These are phyloP conservation scores for Euphorbia schlechtendalii DNA, from an alignment of 441 rosid genomes.

Conservation along the genomic window DNA sequence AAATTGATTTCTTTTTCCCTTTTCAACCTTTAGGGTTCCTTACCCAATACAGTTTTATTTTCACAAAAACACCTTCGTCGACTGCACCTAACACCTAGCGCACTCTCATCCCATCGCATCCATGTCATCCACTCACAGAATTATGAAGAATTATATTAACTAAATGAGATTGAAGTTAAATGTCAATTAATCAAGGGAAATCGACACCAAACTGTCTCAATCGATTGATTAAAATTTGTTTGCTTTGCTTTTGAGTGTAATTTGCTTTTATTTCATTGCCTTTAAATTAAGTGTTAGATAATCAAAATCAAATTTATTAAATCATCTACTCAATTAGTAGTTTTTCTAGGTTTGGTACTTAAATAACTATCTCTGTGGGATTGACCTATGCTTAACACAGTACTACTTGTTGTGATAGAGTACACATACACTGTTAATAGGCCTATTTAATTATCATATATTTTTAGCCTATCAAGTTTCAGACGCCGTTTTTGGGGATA, in stretches of 20 bases:
- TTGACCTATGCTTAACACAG: background rate
- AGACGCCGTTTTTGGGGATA: too few relatives aligned
- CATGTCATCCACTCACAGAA: too few relatives aligned
- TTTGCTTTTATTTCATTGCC: background rate
- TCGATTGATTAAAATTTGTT: background rate
- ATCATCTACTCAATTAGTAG: background rate
- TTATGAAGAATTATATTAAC: background rate
- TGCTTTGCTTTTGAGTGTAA: background rate
- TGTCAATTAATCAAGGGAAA: background rate
- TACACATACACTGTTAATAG: background rate
- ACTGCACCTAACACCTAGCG: too few relatives aligned
- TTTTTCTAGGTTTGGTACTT: background rate
- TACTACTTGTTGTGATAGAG: background rate
- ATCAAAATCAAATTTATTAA: background rate
- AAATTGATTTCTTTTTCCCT: too few relatives aligned
- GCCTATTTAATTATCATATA: background rate
- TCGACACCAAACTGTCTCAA: background rate
- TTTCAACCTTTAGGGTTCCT: too few relatives aligned
- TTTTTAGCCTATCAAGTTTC: background rate
- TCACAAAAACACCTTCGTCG: too few relatives aligned
- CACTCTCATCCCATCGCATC: too few relatives aligned
- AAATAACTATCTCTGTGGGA: background rate
- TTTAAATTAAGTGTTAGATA: background rate
- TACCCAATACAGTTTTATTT: too few relatives aligned
- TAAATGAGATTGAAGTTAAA: background rate